Conservation (phyloP, 495 filamentous ascomycete genomes). For the Trichoderma parareesei region DNA sequence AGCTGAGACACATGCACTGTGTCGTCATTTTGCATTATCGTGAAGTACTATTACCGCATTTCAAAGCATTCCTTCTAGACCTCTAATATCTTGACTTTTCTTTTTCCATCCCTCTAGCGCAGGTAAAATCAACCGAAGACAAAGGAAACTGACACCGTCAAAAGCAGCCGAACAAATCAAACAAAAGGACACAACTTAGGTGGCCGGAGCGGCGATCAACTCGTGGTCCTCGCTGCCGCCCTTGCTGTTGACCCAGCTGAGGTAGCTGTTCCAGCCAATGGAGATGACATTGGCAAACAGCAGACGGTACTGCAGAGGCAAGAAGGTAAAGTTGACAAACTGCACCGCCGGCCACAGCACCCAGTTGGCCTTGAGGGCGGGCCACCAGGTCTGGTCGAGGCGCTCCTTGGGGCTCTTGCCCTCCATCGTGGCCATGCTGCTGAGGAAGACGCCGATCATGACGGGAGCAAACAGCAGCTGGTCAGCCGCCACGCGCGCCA, state of each 20-base stretch:
- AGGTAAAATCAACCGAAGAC: not conserved
- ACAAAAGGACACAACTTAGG: not conserved
- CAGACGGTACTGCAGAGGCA: conserved; percentile 78
- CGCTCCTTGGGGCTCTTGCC: conserved; percentile 64
- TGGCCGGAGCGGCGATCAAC: not conserved
- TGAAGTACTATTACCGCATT: not conserved
- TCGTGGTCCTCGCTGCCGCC: not conserved
- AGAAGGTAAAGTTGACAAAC: conserved; percentile 79
- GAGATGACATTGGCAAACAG: conserved; percentile 80
- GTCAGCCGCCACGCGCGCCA: conserved; percentile 73
- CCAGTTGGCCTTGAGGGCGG: conserved; percentile 74
- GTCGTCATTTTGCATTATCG: conserved; percentile 9
- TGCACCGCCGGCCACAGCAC: conserved; percentile 92
- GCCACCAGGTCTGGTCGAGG: conserved; percentile 55
- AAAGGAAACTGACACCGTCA: not conserved
- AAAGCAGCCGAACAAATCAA: not conserved
- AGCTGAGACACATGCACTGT: not conserved
- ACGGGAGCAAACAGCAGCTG: conserved; percentile 79
- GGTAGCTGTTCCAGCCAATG: conserved; percentile 91
- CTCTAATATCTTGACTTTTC: not conserved
- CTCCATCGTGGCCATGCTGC: conserved; percentile 82
- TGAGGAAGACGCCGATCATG: conserved; percentile 75
- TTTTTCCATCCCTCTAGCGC: not conserved
- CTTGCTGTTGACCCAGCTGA: conserved; percentile 70
- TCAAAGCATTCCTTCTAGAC: not conserved